A percentile compares a stretch with the other conserved stretches of the same genome.
These are phyloP conservation scores for Priceomyces fermenticarens DNA, from an alignment of 805 yeast species.

Conservation along the genomic window DNA sequence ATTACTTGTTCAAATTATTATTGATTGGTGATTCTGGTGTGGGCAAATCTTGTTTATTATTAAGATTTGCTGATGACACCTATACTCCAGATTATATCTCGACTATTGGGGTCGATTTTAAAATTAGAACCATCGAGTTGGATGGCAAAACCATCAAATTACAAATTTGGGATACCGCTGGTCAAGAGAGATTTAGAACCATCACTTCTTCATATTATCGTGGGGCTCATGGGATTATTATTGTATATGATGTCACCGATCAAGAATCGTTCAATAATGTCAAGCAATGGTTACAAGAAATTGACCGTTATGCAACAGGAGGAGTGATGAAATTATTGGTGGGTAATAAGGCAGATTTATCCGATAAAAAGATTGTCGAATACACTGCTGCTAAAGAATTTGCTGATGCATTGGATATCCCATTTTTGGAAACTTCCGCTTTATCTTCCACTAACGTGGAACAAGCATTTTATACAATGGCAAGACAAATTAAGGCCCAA, in stretches of 20 bases:
- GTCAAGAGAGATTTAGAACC: constrained; percentile 97
- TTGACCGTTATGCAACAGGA: constrained; percentile 96
- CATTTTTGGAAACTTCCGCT: constrained; percentile 95
- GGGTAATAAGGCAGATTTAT: constrained; percentile 93
- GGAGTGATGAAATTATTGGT: constrained; percentile 94
- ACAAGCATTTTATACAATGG: constrained; percentile 98
- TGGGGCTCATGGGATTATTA: constrained; percentile 98
- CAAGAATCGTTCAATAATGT: constrained; percentile 95
- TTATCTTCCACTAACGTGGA: constrained; percentile 94
- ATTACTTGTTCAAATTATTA: constrained; percentile 89
- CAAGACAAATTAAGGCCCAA: constrained; percentile 95
- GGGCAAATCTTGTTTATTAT: constrained; percentile 91
- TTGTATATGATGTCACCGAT: constrained; percentile 97
- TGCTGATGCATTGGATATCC: constrained; percentile 91
- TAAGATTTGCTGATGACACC: constrained; percentile 96
- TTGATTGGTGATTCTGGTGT: constrained; percentile 99
- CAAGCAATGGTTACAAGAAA: constrained; percentile 98
- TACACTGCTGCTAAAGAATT: constrained; percentile 95
- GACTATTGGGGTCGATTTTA: constrained; percentile 96
- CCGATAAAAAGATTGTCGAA: constrained; percentile 93
- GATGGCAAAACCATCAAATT: constrained; percentile 97
- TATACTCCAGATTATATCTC: constrained; percentile 96
- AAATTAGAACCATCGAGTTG: constrained; percentile 83
- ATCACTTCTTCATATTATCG: constrained; percentile 96
- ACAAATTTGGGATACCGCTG: constrained; percentile 99